phyloP scores from a whole-genome alignment of 2,329 filamentous ascomycete genomes.

The Davidsoniella neocaledoniae region DNA sequence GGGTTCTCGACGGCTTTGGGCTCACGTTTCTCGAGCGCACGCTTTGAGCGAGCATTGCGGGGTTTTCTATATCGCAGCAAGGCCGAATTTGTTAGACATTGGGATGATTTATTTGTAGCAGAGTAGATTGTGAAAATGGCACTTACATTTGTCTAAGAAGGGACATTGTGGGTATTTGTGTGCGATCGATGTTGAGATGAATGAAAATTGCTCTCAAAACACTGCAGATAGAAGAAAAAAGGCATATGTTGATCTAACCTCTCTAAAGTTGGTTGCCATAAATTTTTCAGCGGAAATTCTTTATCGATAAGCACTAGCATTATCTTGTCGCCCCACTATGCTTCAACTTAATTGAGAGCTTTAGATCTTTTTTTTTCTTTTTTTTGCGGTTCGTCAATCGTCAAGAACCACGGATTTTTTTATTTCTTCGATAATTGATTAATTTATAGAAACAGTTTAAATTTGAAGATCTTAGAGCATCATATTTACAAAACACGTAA shows the following conservation, averaged over 20 bases:
- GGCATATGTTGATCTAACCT: neutral
- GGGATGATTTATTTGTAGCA: neutral
- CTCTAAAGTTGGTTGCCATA: constrained; percentile 4
- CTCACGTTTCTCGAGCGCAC: constrained; percentile 82
- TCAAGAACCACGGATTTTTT: no score
- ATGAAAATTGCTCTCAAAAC: constrained; percentile 2
- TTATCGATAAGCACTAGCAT: constrained; percentile 10
- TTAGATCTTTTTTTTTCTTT: no score
- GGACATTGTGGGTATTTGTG: constrained; percentile 7
- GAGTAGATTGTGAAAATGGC: neutral
- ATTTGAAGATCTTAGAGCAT: neutral
- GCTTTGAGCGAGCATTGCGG: constrained; percentile 72
- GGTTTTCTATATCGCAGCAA: constrained; percentile 31
- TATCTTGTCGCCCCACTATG: constrained; percentile 10
- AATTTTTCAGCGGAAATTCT: constrained; percentile 10
- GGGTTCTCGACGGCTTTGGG: constrained; percentile 80
- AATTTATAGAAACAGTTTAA: neutral
- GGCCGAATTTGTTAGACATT: neutral
- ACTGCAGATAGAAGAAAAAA: neutral
- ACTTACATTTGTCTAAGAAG: constrained; percentile 13
- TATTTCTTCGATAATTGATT: no score
- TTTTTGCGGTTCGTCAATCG: no score
- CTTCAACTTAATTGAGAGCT: no score
- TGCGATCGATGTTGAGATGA: neutral
- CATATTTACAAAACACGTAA: no score